Evolutionary conservation across 2,329 filamentous ascomycete genomes (phyloP).

Genomic region (Hymenoscyphus scutula): DNA sequence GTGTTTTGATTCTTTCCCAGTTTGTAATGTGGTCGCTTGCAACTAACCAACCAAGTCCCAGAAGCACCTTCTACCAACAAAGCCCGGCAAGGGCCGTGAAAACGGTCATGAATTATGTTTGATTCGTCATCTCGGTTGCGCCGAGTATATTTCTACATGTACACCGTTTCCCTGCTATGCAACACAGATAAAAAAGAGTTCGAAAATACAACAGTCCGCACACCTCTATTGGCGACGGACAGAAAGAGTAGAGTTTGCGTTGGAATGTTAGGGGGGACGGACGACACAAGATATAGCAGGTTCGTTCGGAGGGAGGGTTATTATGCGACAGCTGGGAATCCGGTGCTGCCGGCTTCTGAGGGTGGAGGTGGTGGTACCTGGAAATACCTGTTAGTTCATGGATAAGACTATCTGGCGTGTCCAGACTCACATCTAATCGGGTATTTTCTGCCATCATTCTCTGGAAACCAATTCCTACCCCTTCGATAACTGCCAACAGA

Average conservation of each 20-base stretch:
- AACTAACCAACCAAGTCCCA: background rate
- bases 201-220: constrained; percentile 31
- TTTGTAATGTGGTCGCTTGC: background rate
- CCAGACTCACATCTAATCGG: constrained; percentile 65
- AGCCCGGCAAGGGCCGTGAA: background rate
- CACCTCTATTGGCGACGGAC: constrained; percentile 28
- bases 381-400: constrained; percentile 12
- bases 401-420: background rate
- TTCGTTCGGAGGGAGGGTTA: constrained; percentile 12
- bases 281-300: constrained; percentile 19
- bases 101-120: constrained; percentile 22
- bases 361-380: constrained; percentile 34
- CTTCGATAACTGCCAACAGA: constrained; percentile 92
- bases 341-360: constrained; percentile 32
- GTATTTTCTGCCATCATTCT: constrained; percentile 91
- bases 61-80: background rate
- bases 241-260: constrained; percentile 35
- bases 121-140: constrained; percentile 20
- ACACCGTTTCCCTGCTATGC: constrained; percentile 34
- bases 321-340: constrained; percentile 35
- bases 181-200: constrained; percentile 23
- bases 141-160: constrained; percentile 26
- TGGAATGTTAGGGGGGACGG: constrained; percentile 23
- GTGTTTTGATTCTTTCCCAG: background rate
- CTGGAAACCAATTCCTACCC: constrained; percentile 93